Conservation (phyloP, 768 basidiomycete species). For the Auriscalpium orientale region DNA sequence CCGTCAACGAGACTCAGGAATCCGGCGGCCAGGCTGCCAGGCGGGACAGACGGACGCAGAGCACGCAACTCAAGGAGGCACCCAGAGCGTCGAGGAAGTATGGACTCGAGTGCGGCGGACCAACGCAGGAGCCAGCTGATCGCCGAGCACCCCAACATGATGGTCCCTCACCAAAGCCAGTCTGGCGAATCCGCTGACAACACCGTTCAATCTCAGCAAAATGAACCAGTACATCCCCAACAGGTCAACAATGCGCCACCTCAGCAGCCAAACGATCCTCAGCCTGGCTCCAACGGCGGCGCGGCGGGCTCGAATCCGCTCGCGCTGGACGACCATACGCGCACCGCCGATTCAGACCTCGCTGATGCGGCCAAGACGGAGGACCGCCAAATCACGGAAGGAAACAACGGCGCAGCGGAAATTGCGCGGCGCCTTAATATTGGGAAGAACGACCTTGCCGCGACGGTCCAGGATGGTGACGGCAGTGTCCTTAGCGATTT, state of each 20-base stretch:
- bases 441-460: neutral
- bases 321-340: neutral
- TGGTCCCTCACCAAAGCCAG: neutral
- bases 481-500: slow-evolving; percentile 38
- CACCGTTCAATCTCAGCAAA: neutral
- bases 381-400: neutral
- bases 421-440: neutral
- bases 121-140: neutral
- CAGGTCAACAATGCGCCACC: neutral
- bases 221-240: neutral
- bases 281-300: neutral
- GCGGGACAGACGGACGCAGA: no score
- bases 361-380: neutral
- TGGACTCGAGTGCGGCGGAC: neutral
- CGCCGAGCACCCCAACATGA: neutral
- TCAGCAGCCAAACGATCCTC: no score
- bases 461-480: slow-evolving; percentile 13
- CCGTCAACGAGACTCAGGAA: neutral
- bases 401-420: neutral
- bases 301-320: neutral
- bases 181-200: neutral
- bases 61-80: neutral
- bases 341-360: neutral
- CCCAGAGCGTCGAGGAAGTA: neutral
- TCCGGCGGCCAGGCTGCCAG: neutral